Base-by-base conservation (phyloP, 2,329 filamentous ascomycete species). In the Colletotrichum sp. region DNA sequence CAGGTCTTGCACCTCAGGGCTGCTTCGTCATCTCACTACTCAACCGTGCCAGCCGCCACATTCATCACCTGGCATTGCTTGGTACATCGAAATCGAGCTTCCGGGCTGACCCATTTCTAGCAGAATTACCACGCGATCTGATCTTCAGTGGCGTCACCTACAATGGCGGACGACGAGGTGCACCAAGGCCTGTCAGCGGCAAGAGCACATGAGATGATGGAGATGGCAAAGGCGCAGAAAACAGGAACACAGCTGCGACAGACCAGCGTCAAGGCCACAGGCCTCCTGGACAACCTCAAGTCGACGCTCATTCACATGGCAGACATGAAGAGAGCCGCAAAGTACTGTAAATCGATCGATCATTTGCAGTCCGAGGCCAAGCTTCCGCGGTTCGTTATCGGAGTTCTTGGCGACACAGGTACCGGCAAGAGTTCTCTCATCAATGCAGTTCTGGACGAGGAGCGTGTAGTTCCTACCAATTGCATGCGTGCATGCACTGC, bases 401-500 rank as follows among this genome's bases (percentile, higher is more conserved):
- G 91, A 7, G 88, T 93, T 1, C 87, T 92, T 4, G 92, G 91
- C 1, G 90, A 88, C 69, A 93, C 92, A 0, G 91, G 91, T 0
- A 88, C 89, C 2, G 92, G 92, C 0, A 94, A 93, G 79, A 90
- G 87, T 24, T 91, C 89, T 3, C 84, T 93, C 0, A 92, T 93
- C 80, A 93, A 93, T 78, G 91, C 91, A 0, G 79, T 93, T 38
- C 84, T 93, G 0, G 90, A 92, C 34, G 90, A 93, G 78, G 90
- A 93, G 76, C 85, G 85, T 86, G 77, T 86, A 7, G 74, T 85
- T 1, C 85, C 82, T 0, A 85, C 84, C 0, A 84, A 79, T 65
- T 90, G 90, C 79, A 90, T 92, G 87, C 83, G 90, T 32, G 91
- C 91, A 1, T 93, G 91, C 72, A 93, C 91, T 0, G 90, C 91